Percentiles rank a stretch among this genome's conserved stretches.
These are phyloP conservation scores for Sphagnum magellanicum DNA, from an alignment of 228 moss, liverwort and hornwort species.

Conservation along the genomic window DNA sequence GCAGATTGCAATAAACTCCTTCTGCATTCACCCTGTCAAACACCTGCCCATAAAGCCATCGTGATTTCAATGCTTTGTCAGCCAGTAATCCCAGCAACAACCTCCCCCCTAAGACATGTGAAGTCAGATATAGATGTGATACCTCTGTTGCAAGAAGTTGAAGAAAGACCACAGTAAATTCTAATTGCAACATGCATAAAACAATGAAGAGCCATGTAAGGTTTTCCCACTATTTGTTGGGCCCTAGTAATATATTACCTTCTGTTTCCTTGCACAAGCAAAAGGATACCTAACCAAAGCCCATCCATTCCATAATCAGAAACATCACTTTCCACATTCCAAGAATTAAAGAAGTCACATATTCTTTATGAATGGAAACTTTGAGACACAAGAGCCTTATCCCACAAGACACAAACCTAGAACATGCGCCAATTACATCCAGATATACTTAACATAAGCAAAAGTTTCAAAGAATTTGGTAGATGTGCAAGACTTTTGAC, in stretches of 20 bases:
- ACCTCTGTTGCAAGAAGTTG: conserved; percentile 99
- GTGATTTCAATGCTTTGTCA: no score
- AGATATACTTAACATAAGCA: no score
- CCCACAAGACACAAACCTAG: no score
- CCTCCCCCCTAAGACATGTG: not conserved
- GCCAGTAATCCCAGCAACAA: no score
- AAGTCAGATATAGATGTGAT: not conserved
- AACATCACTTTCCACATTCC: no score
- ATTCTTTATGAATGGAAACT: no score
- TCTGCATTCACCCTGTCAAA: conserved; percentile 83
- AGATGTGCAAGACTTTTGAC: not conserved
- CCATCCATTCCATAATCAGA: no score
- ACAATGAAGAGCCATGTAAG: conserved; percentile 79
- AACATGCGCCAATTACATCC: no score
- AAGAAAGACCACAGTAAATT: conserved; percentile 91
- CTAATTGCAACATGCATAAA: conserved; percentile 84
- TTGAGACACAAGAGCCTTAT: no score
- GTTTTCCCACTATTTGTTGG: conserved; percentile 99
- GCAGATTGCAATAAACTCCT: conserved; percentile 97
- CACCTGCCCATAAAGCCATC: conserved; percentile 36
- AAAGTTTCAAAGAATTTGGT: no score
- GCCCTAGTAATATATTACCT: conserved; percentile 82
- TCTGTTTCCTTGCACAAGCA: conserved; percentile 88
- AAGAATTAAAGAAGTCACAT: no score
- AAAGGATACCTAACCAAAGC: conserved; percentile 74